These are phyloP conservation scores for Iris macrosiphon DNA, from an alignment of 106 monocot genomes.

Conservation along the genomic window DNA sequence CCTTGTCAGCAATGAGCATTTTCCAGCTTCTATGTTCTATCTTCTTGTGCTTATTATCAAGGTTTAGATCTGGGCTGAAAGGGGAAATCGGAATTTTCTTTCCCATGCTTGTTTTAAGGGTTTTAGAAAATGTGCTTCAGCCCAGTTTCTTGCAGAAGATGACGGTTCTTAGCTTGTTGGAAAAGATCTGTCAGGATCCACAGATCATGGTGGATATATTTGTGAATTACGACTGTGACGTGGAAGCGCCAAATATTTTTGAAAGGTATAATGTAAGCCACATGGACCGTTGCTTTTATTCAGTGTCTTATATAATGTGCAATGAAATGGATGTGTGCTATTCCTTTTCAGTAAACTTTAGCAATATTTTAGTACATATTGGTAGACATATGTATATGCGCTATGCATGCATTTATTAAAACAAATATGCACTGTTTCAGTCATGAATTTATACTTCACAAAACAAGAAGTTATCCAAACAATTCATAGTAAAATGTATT, in stretches of 20 bases:
- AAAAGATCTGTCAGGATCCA: constrained; percentile 81
- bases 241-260: constrained; percentile 96
- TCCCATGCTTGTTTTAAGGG: constrained; percentile 90
- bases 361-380: too few species aligned
- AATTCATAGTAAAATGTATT: constrained; percentile 40
- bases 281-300: too few species aligned
- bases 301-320: too few species aligned
- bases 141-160: constrained; percentile 97
- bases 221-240: constrained; percentile 99
- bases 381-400: too few species aligned
- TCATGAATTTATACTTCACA: background rate
- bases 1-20: constrained; percentile 83
- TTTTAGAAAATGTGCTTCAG: constrained; percentile 92
- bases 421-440: too few species aligned
- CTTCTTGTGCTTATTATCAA: constrained; percentile 66
- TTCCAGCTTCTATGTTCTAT: constrained; percentile 97
- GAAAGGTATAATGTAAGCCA: constrained; percentile 56
- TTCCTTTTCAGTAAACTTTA: too few species aligned
- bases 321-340: background rate
- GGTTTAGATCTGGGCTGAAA: constrained; percentile 89
- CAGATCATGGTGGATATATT: constrained; percentile 92
- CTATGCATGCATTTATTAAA: too few species aligned
- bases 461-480: too few species aligned
- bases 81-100: constrained; percentile 96
- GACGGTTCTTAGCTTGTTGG: constrained; percentile 84